Percentiles rank a stretch among this genome's conserved stretches.
Conservation (phyloP, 441 rosid species). For the Manihot esculenta region DNA sequence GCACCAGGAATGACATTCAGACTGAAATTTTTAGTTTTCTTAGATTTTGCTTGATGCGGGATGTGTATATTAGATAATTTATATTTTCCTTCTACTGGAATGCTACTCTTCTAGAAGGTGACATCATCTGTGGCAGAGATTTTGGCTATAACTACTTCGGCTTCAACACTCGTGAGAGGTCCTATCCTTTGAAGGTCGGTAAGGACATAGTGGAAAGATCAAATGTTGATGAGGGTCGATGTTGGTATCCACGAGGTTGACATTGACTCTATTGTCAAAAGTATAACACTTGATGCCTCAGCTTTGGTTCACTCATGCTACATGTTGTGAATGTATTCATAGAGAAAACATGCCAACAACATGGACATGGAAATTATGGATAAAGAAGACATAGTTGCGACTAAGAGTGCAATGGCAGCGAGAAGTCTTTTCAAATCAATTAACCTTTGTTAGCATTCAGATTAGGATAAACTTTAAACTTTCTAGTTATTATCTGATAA, state of each 20-base stretch:
- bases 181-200: constrained; percentile 57
- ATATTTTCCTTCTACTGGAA: constrained; percentile 35
- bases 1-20: neutral
- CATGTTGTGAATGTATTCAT: too few relatives aligned
- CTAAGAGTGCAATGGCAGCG: too few relatives aligned
- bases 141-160: constrained; percentile 78
- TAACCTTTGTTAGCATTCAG: too few relatives aligned
- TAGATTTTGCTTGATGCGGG: neutral
- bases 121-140: constrained; percentile 62
- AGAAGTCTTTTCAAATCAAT: too few relatives aligned
- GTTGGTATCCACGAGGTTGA: constrained; percentile 70
- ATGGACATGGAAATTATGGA: too few relatives aligned
- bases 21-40: neutral
- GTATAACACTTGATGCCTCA: constrained; percentile 80
- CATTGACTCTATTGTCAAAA: constrained; percentile 52
- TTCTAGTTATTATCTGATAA: too few relatives aligned
- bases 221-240: constrained; percentile 77
- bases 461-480: too few relatives aligned
- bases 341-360: too few relatives aligned
- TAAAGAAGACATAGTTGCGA: too few relatives aligned
- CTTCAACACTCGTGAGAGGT: constrained; percentile 69
- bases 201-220: constrained; percentile 70
- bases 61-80: neutral
- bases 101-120: constrained; percentile 64
- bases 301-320: constrained; percentile 78